Evolutionary conservation across 495 filamentous ascomycete species (phyloP), one percentile per base, ranked within the genome.

Genomic region (Tetracladium marchalianum): DNA sequence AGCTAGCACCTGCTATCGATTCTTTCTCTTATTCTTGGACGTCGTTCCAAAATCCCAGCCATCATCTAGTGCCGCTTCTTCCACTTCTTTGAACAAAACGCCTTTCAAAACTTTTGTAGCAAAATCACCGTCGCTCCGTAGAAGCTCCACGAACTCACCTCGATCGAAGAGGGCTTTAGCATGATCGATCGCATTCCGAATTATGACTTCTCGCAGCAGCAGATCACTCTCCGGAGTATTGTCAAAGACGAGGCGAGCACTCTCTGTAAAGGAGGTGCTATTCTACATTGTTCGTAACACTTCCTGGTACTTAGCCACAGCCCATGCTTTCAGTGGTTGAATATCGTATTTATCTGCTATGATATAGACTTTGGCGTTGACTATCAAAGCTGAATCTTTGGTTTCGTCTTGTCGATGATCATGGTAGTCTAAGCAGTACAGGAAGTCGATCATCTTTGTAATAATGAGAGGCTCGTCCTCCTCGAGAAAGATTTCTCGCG

Each of bases 121-220:
- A 22, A 43, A 32, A 32, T 43, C 40, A 43, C 40, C 24, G 11
- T 43, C 13, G 24, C 18, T 43, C 19, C 27, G 16, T 43, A 43
- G 24, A 12, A 43, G 24, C 11, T 7, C 40, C 12, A 43, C 19
- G 18, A 43, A 43, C 40, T 43, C 40, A 19, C 19, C 40, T 9
- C 19, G 40, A 9, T 43, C 18, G 15, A 43, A 32, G 11, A 43
- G 40, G 6, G 19, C 19, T 15, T 43, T 13, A 13, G 46, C 31
- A 11, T 61, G 38, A 9, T 45, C 35, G 10, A 33, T 38, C 6
- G 52, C 53, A 5, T 50, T 40, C 8, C 43, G 37, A 24, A 60
- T 47, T 22, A 70, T 42, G 16, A 56, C 43, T 31, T 65, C 53
- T 5, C 67, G 59, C 12, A 72, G 58, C 13, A 51, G 59, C 8